These are phyloP conservation scores for Kokia cookei DNA, from an alignment of 441 rosid genomes.

Conservation along the genomic window DNA sequence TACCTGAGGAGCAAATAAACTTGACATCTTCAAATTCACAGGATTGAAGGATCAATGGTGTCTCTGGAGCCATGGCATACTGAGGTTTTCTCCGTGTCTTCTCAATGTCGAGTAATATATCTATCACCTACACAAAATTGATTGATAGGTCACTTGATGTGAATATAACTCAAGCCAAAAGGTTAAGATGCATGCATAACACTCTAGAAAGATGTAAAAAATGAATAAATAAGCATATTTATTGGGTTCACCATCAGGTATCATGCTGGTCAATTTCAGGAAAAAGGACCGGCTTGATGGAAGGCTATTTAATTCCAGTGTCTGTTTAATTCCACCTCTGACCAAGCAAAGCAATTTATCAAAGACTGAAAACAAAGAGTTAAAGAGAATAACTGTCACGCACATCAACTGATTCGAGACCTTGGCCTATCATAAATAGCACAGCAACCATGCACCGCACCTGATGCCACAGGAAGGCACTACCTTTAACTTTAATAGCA, in stretches of 20 bases:
- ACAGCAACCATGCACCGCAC: conserved; percentile 90
- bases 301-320: background rate
- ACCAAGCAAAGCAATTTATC: background rate
- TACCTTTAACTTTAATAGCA: conserved; percentile 68
- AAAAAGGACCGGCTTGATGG: background rate
- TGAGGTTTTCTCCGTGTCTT: conserved; percentile 74
- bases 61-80: conserved; percentile 74
- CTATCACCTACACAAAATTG: conserved; percentile 52
- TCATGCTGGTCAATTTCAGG: background rate
- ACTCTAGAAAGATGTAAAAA: background rate
- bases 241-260: background rate
- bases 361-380: background rate
- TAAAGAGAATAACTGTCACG: conserved; percentile 20
- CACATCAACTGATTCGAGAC: conserved; percentile 73
- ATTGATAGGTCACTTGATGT: conserved; percentile 2
- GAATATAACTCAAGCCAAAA: conserved; percentile 1
- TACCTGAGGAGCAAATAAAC: conserved; percentile 80
- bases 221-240: background rate
- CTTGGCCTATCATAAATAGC: conserved; percentile 88
- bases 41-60: conserved; percentile 70
- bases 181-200: background rate
- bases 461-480: conserved; percentile 95
- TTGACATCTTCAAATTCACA: conserved; percentile 71
- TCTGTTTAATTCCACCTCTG: background rate
- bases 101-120: conserved; percentile 55